These are phyloP conservation scores for Penicillium sp. DNA, from an alignment of 2,329 filamentous ascomycete species.

Conservation along the genomic window DNA sequence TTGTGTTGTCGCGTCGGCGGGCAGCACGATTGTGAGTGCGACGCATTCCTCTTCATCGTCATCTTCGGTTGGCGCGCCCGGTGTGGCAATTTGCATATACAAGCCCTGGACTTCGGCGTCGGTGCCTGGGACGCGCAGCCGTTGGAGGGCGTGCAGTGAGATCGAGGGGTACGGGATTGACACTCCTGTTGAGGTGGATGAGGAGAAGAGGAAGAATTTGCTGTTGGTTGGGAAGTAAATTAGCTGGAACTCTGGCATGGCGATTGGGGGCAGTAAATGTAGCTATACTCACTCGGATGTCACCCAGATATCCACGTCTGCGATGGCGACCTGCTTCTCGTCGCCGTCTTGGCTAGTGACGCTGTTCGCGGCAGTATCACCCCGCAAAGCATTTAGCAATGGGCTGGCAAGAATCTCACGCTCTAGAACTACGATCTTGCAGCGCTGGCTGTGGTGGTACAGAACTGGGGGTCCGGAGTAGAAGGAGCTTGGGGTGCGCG, in stretches of 20 bases:
- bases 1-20: constrained; percentile 23
- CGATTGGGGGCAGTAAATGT: background rate
- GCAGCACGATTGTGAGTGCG: constrained; percentile 46
- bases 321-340: constrained; percentile 39
- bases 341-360: constrained; percentile 14
- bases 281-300: constrained; percentile 47
- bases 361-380: constrained; percentile 16
- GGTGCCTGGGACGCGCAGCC: constrained; percentile 37
- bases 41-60: constrained; percentile 46
- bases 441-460: constrained; percentile 47
- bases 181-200: constrained; percentile 36
- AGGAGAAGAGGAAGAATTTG: constrained; percentile 46
- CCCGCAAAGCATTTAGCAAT: constrained; percentile 34
- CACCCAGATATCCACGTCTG: constrained; percentile 48
- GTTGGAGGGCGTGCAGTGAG: constrained; percentile 50
- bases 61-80: constrained; percentile 28
- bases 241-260: background rate
- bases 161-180: constrained; percentile 51
- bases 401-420: constrained; percentile 40
- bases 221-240: constrained; percentile 24
- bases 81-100: constrained; percentile 49
- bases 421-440: constrained; percentile 46
- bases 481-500: constrained; percentile 50
- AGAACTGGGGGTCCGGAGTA: constrained; percentile 48
- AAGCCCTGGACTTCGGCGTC: constrained; percentile 42